Evolutionary conservation across 2,329 filamentous ascomycete genomes (phyloP).

Genomic region (Hypoxylon sp.): DNA sequence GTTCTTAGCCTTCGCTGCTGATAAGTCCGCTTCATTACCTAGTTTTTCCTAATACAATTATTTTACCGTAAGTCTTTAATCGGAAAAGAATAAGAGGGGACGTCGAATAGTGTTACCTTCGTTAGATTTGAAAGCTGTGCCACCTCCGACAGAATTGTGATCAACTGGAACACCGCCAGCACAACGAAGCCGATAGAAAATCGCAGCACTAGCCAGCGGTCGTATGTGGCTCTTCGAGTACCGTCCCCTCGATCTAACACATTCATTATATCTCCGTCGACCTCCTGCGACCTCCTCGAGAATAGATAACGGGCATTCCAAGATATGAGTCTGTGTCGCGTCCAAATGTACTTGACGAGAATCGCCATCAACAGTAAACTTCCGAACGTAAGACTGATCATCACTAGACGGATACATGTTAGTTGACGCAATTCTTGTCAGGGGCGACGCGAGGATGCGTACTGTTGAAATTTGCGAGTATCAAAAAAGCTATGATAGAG

Average conservation of each 20-base stretch:
- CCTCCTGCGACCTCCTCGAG: constrained; percentile 42
- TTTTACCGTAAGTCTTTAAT: too few relatives aligned
- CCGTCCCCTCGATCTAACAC: constrained; percentile 34
- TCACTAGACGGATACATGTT: constrained; percentile 48
- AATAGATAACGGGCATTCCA: constrained; percentile 47
- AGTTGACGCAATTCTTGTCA: neutral
- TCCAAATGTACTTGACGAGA: constrained; percentile 55
- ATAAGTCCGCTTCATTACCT: constrained; percentile 48
- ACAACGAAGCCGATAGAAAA: constrained; percentile 55
- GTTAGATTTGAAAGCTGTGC: constrained; percentile 45
- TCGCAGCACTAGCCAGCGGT: constrained; percentile 54
- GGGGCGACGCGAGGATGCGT: neutral
- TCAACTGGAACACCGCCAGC: constrained; percentile 51
- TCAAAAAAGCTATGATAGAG: constrained; percentile 48
- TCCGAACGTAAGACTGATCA: constrained; percentile 51
- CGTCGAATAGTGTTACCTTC: neutral
- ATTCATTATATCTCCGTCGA: constrained; percentile 35
- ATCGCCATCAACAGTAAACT: constrained; percentile 53
- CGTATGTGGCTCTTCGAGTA: constrained; percentile 51
- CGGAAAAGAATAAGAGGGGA: neutral
- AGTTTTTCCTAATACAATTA: too few relatives aligned
- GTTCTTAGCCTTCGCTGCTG: constrained; percentile 42
- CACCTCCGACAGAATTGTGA: constrained; percentile 51
- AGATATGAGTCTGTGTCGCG: constrained; percentile 49
- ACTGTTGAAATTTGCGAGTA: constrained; percentile 55